Percentiles rank a stretch among this genome's conserved stretches.
Conservation (phyloP, 805 yeast genomes). For the Yarrowia sp. region DNA sequence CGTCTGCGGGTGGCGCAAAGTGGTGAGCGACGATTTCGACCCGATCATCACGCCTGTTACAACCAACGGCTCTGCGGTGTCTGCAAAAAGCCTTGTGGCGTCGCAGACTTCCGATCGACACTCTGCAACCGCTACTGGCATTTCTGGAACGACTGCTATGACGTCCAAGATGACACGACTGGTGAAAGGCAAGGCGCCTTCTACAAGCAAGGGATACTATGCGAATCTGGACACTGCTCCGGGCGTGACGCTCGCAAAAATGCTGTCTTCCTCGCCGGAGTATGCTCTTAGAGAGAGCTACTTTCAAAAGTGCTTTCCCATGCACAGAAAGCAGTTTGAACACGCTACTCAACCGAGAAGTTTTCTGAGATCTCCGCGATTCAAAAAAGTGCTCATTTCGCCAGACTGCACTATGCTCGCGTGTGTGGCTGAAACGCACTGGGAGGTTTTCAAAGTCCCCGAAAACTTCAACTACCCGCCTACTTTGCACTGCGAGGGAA, state of each 20-base stretch:
- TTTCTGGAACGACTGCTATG: background rate
- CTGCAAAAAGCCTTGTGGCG: background rate
- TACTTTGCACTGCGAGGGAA: slow-evolving; percentile 42
- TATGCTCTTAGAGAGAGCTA: slow-evolving; percentile 39
- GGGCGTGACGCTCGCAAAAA: background rate
- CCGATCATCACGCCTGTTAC: slow-evolving; percentile 9
- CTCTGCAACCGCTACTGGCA: background rate
- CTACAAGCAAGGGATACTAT: background rate
- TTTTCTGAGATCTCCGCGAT: slow-evolving; percentile 48
- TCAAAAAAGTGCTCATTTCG: slow-evolving; percentile 49
- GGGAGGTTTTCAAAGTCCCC: slow-evolving; percentile 67
- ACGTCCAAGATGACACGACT: background rate
- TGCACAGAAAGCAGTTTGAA: slow-evolving; percentile 61
- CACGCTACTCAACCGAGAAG: slow-evolving; percentile 53
- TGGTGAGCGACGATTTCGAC: background rate
- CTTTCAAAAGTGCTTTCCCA: slow-evolving; percentile 79
- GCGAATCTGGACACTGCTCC: slow-evolving; percentile 8
- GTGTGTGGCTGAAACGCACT: slow-evolving; percentile 61
- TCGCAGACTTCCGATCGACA: background rate
- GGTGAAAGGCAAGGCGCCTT: background rate
- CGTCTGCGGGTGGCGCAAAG: background rate
- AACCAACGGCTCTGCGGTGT: background rate
- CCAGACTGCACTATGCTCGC: slow-evolving; percentile 65
- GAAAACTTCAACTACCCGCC: slow-evolving; percentile 53
- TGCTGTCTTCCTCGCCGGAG: background rate